Evolutionary conservation across 306 rosid species (phyloP).

Genomic region (Vigna radiata): DNA sequence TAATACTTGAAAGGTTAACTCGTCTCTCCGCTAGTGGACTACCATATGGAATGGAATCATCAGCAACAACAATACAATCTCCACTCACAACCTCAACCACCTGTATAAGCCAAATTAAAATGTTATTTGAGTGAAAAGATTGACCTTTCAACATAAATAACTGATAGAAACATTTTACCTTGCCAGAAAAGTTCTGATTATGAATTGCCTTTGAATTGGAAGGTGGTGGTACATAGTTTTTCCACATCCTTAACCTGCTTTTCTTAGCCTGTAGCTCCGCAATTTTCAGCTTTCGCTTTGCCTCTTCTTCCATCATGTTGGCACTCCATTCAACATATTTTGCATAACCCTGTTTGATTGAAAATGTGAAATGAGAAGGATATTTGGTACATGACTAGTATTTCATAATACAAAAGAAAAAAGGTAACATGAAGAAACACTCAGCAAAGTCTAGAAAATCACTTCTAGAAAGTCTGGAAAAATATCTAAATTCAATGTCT

Average conservation of each 20-base stretch:
- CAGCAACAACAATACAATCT: slow-evolving; percentile 91
- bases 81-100: slow-evolving; percentile 99
- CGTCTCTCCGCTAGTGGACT: slow-evolving; percentile 95
- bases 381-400: slow-evolving; percentile 17
- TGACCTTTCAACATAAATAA: slow-evolving; percentile 15
- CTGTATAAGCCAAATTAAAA: slow-evolving; percentile 54
- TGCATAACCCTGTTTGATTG: slow-evolving; percentile 71
- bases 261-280: slow-evolving; percentile 95
- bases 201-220: slow-evolving; percentile 97
- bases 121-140: slow-evolving; percentile 11
- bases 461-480: too few relatives aligned
- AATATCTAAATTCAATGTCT: too few relatives aligned
- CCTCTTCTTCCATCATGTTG: slow-evolving; percentile 96
- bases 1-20: slow-evolving; percentile 96
- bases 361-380: slow-evolving; percentile 25
- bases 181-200: slow-evolving; percentile 92
- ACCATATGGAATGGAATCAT: slow-evolving; percentile 88
- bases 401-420: neutral
- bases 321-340: slow-evolving; percentile 99
- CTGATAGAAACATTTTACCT: slow-evolving; percentile 60
- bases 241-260: slow-evolving; percentile 78
- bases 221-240: slow-evolving; percentile 87
- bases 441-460: neutral
- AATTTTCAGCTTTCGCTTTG: slow-evolving; percentile 79
- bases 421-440: neutral